These are phyloP conservation scores for Pulveroboletus sp. DNA, from an alignment of 768 basidiomycete species.

Conservation along the genomic window DNA sequence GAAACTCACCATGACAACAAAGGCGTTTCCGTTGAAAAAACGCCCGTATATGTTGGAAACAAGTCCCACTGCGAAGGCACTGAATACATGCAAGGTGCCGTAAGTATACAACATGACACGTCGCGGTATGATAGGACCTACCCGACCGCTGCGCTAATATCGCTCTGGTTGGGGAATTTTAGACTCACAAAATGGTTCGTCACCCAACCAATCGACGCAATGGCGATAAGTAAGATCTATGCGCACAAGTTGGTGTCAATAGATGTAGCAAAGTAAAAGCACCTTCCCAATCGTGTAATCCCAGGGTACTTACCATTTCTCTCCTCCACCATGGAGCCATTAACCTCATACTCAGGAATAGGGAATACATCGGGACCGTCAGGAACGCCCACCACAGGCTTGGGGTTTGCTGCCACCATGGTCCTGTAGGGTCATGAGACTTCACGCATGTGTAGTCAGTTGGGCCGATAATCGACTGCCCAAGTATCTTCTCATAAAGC, in stretches of 20 bases:
- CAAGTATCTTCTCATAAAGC: slow-evolving; percentile 56
- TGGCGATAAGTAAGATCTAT: slow-evolving; percentile 49
- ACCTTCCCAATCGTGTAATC: not conserved
- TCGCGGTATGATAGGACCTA: slow-evolving; percentile 22
- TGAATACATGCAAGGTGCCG: slow-evolving; percentile 14
- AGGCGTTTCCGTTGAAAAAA: slow-evolving; percentile 68
- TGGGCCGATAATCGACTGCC: slow-evolving; percentile 41
- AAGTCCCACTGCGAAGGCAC: slow-evolving; percentile 78
- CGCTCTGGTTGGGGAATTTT: slow-evolving; percentile 62
- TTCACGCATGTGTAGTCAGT: slow-evolving; percentile 58
- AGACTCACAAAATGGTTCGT: slow-evolving; percentile 63
- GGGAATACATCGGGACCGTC: slow-evolving; percentile 65
- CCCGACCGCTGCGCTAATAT: slow-evolving; percentile 78
- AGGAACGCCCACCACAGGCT: slow-evolving; percentile 72
- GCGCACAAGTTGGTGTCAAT: not conserved
- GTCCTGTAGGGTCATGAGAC: slow-evolving; percentile 52
- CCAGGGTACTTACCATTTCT: slow-evolving; percentile 48
- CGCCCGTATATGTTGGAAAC: slow-evolving; percentile 75
- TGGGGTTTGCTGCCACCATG: slow-evolving; percentile 75
- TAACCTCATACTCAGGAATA: slow-evolving; percentile 63
- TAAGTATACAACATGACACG: slow-evolving; percentile 1
- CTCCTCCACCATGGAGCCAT: slow-evolving; percentile 54
- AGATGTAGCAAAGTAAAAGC: not conserved
- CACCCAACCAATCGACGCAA: slow-evolving; percentile 71
- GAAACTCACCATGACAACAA: slow-evolving; percentile 69